Conservation (phyloP, 148 eudicot species). For the Nyssa sinensis region DNA sequence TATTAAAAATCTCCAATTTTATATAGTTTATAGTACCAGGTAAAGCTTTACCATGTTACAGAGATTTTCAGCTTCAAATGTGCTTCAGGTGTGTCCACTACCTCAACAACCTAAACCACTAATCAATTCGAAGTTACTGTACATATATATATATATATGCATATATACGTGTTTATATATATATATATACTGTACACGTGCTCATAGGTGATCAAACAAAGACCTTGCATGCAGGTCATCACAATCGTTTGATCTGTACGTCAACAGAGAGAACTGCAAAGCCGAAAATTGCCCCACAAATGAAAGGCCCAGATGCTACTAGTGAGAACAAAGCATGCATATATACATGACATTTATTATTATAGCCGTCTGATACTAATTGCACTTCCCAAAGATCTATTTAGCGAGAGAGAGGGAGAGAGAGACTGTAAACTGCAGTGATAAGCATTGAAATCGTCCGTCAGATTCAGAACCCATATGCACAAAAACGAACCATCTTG, state of each 20-base stretch:
- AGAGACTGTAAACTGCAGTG: not conserved
- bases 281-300: no score
- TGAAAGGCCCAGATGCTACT: no score
- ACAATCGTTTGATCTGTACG: not conserved
- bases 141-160: not conserved
- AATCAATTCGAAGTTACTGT: not conserved
- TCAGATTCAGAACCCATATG: constrained; percentile 17
- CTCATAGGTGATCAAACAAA: not conserved
- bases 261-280: not conserved
- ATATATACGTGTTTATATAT: not conserved
- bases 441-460: constrained; percentile 9
- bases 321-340: not conserved
- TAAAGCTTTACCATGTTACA: not conserved
- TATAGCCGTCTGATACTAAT: not conserved
- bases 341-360: no score
- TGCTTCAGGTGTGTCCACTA: not conserved
- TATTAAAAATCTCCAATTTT: not conserved
- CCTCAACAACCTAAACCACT: not conserved
- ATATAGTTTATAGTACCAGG: not conserved
- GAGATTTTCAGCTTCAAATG: not conserved
- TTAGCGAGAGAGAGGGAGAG: not conserved
- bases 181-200: not conserved
- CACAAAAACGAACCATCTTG: constrained; percentile 16
- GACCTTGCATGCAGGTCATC: no score
- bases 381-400: not conserved